Percentiles rank a stretch among this genome's conserved stretches.
Evolutionary conservation across 148 eudicot genomes (phyloP).

Genomic region (Simmondsia chinensis): DNA sequence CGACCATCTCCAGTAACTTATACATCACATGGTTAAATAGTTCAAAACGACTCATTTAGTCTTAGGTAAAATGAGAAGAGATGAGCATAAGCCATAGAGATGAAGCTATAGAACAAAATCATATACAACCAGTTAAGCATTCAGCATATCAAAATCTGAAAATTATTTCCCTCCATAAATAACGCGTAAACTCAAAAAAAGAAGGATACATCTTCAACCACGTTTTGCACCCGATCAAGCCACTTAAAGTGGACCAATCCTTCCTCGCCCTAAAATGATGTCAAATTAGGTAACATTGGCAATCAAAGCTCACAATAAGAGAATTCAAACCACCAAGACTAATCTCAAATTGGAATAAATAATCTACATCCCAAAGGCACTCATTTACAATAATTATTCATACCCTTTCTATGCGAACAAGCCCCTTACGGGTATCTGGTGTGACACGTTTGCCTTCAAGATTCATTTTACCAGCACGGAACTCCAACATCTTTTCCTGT

Average conservation of each 20-base stretch:
- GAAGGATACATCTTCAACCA: slow-evolving; percentile 89
- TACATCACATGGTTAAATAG: no score
- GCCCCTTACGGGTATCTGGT: slow-evolving; percentile 92
- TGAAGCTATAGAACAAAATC: no score
- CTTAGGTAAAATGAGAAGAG: no score
- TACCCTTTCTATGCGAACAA: slow-evolving; percentile 82
- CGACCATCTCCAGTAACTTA: no score
- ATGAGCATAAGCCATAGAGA: no score
- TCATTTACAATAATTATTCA: slow-evolving; percentile 2
- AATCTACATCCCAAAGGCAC: not conserved
- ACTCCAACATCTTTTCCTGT: slow-evolving; percentile 67
- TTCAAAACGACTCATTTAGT: no score
- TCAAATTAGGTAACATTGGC: not conserved
- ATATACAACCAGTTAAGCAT: no score
- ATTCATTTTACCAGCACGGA: slow-evolving; percentile 94
- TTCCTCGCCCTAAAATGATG: slow-evolving; percentile 63
- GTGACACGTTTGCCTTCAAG: slow-evolving; percentile 76
- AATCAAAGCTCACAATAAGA: not conserved
- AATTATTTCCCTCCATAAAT: no score
- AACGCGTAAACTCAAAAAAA: no score
- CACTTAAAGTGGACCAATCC: slow-evolving; percentile 88
- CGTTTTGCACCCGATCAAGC: slow-evolving; percentile 71
- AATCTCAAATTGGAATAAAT: not conserved
- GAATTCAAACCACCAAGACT: not conserved
- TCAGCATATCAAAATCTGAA: no score